Base-by-base conservation (phyloP, 768 basidiomycete genomes). In the Lyophyllum shimeji region DNA sequence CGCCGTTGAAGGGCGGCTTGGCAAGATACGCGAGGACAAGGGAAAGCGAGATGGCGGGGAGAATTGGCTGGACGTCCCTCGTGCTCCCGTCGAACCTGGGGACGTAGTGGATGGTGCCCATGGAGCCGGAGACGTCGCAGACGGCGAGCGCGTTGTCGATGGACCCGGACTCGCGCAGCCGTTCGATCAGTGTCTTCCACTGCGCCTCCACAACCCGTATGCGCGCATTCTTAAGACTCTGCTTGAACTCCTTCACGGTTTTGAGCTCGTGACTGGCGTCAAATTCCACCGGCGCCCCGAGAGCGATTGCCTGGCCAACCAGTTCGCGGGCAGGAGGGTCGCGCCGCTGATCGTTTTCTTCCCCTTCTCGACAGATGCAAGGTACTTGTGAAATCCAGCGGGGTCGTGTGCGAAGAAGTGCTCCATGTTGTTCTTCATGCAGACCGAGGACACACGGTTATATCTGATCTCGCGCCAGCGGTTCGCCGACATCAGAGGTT, bases 51-150 rank as follows among this genome's bases (percentile, higher is more conserved):
- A 92, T 52, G 1, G 87, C 80, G 7, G 85, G 84, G 33, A 77
- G 71, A 53, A 90, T 86, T 0, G 89, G 88, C 1, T 57, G 1
- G 20, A 71, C 60, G 18, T 60, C 1, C 1, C 51, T 54, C 25
- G 44, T 31, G 18, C 53, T 1, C 43, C 29, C 55, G 18, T 9
- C 7, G 7, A 7, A 4, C 20, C 29, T 52, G 20, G 24, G 12
- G 25, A 27, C 15, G 39, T 27, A 20, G 18, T 13, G 3, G 2
- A 55, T 7, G 46, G 5, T 7, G 1, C 84, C 86, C 89, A 90
- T 90, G 8, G 85, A 87, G 0, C 85, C 87, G 0, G 86, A 89
- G 17, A 90, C 87, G 63, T 90, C 89, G 67, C 86, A 89, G 24
- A 90, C 62, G 0, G 88, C 88, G 23, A 91, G 64, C 9, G 79